Evolutionary conservation across 495 filamentous ascomycete species (phyloP), one percentile per base, ranked within the genome.

Genomic region (Neurospora africana): DNA sequence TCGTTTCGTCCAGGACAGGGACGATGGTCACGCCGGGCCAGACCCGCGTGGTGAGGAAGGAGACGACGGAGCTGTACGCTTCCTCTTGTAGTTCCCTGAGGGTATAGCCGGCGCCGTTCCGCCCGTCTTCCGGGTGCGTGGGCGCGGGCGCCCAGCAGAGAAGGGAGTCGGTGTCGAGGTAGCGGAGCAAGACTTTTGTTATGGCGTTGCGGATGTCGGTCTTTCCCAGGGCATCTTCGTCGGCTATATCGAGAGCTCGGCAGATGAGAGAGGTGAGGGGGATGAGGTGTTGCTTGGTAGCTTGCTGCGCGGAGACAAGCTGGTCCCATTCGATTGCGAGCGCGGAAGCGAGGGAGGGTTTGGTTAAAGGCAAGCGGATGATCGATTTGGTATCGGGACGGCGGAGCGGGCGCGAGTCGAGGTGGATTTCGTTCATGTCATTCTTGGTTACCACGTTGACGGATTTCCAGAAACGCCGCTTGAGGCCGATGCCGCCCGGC

Each of bases 281-380:
- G 70, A 97, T 94, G 3, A 94, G 86, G 79, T 97, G 93, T 72
- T 89, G 86, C 67, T 88, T 89, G 38, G 87, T 86, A 0, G 93
- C 94, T 78, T 98, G 91, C 73, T 91, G 88, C 4, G 90, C 88
- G 69, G 91, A 91, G 30, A 89, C 85, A 70, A 98, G 88, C 44
- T 90, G 86, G 78, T 97, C 93, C 95, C 95, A 99, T 82, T 99
- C 95, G 11, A 95, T 79, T 0, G 95, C 95, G 68, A 99, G 87
- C 36, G 92, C 91, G 35, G 87, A 84, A n/a, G 96, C 95, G 17
- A 99, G 90, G 71, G 93, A 87, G 15, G 90, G 89, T 78, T 98
- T 98, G 68, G 84, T 84, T 0, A 81, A 76, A 0, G 95, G 95
- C 38, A 98, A 76, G 3, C 86, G 85, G 74, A 99, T 86, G 70